Base-by-base conservation (phyloP, 2,329 filamentous ascomycete species). In the Dactylonectria estremocensis region DNA sequence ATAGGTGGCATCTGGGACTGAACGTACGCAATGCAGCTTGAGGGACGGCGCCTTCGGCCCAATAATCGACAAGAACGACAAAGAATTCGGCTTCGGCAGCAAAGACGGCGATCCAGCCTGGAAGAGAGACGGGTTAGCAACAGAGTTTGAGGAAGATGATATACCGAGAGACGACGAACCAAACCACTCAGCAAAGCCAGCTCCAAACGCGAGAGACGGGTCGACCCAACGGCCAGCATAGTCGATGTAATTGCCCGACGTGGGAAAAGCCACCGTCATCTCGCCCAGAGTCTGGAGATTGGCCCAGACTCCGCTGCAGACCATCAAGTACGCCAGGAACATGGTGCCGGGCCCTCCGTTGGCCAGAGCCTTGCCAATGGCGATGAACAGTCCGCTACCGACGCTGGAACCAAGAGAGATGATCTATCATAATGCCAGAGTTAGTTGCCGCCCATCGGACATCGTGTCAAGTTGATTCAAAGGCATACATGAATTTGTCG, bases 121-220 rank as follows among this genome's bases (percentile, higher is more conserved):
- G 24, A 50, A 28, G 7, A 28, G 24, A 28, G 24, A 50, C 48
- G n/a, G 31, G 24, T 50, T 16, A 50, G 48, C 48, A 3, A 31
- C 5, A n/a, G 14, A n/a, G 5, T 11, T 18, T 6, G 7, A 24
- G 10, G 20, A 49, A 49, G 22, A 22, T 10, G 5, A 9, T 8
- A 2, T 5, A 5, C 14, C 3, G 6, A 14, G 7, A 18, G 33
- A 49, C 24, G 48, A 67, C 69, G 13, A 24, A 72, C 70, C 70
- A 37, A 73, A 66, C 70, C 70, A 73, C 37, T 73, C 69, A 6
- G 71, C 71, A 31, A 73, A 73, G 11, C 71, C 71, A 14, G 71
- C 71, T 5, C 70, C 66, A 53, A 73, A 73, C 0, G 70, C 70
- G n/a, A 73, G 5, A 5, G 70, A 66, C 9, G 69, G 71, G 5